Evolutionary conservation across 129 eudicot genomes (phyloP).

Genomic region (Pseudognaphalium luteoalbum): DNA sequence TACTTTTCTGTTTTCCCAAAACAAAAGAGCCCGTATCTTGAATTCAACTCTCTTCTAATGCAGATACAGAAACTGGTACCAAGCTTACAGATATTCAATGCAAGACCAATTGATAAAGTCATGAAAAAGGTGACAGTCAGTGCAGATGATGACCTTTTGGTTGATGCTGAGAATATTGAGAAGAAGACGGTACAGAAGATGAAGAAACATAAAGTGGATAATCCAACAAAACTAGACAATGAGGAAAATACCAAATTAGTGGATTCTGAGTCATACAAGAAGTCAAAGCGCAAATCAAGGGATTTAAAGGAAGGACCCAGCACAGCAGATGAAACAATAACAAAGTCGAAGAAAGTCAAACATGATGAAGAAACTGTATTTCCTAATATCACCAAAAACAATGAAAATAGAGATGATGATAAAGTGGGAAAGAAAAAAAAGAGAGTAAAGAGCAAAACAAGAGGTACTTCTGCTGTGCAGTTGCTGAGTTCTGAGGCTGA

Average conservation of each 20-base stretch:
- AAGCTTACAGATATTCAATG: conserved; percentile 65
- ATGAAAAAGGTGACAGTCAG: conserved; percentile 39
- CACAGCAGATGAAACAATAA: conserved; percentile 19
- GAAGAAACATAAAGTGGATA: conserved; percentile 34
- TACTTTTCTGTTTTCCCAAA: neutral
- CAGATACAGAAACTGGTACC: conserved; percentile 82
- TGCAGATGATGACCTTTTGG: conserved; percentile 33
- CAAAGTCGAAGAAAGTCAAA: conserved; percentile 42
- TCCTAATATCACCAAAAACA: conserved; percentile 27
- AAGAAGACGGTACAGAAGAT: conserved; percentile 28
- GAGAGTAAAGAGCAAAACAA: conserved; percentile 37
- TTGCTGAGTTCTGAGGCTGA: conserved; percentile 45
- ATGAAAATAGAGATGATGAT: conserved; percentile 29
- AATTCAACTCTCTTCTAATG: neutral
- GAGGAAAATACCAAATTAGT: conserved; percentile 22
- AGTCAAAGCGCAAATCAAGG: conserved; percentile 37
- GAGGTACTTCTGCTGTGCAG: conserved; percentile 44
- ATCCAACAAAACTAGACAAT: conserved; percentile 15
- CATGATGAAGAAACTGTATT: conserved; percentile 46
- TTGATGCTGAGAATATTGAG: conserved; percentile 28
- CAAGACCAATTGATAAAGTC: conserved; percentile 64
- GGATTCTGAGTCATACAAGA: conserved; percentile 33
- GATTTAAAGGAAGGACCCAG: conserved; percentile 14
- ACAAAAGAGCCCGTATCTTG: neutral
- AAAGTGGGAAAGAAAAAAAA: conserved; percentile 40